A percentile compares a stretch with the other conserved stretches of the same genome.
phyloP scores from a whole-genome alignment of 2,329 filamentous ascomycete genomes.

The Neonectria magnoliae region DNA sequence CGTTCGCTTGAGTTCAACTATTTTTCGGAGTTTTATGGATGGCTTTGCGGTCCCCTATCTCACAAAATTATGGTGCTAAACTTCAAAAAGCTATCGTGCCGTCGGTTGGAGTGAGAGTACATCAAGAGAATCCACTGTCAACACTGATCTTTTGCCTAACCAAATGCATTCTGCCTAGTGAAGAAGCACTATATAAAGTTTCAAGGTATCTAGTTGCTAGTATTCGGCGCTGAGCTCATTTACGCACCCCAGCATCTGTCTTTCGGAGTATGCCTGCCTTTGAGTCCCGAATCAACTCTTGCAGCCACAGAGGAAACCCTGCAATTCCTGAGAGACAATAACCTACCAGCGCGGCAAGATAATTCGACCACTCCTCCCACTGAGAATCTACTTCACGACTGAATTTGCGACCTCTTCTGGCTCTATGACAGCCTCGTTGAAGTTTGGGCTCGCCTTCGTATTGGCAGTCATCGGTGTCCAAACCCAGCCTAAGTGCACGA shows the following conservation, averaged over 20 bases:
- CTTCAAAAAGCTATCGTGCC: no score
- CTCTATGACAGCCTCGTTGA: conserved; percentile 18
- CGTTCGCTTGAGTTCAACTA: no score
- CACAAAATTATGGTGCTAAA: no score
- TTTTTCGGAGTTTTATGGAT: no score
- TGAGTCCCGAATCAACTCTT: conserved; percentile 27
- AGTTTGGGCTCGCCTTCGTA: conserved; percentile 33
- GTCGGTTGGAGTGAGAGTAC: no score
- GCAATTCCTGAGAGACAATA: conserved; percentile 10
- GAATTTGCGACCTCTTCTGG: conserved; percentile 49
- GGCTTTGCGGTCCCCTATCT: no score
- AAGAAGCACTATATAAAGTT: no score
- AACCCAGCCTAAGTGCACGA: conserved; percentile 61
- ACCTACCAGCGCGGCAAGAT: conserved; percentile 48
- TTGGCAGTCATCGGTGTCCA: conserved; percentile 32
- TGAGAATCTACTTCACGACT: conserved; percentile 54
- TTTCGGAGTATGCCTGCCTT: not conserved
- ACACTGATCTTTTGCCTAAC: no score
- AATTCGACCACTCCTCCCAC: conserved; percentile 52
- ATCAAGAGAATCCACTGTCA: no score
- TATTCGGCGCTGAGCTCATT: not conserved
- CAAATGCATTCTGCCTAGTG: no score
- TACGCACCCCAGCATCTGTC: not conserved
- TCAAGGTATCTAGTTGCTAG: no score
- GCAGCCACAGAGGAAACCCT: conserved; percentile 31